Conservation (phyloP, 1,139 yeast genomes). For the Yamadazyma epiphylla region DNA sequence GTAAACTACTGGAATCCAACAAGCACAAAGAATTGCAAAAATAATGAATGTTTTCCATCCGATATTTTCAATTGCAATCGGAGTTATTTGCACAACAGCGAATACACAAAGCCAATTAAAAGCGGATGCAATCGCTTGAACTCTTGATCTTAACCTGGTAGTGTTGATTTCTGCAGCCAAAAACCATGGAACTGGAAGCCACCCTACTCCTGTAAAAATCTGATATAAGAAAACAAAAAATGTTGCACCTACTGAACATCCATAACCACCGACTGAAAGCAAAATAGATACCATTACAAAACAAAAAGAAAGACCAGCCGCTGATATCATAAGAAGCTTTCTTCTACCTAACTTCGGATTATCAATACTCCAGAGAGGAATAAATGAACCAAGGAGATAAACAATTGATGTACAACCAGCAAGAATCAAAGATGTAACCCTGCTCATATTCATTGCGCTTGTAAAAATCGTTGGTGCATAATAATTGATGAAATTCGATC, state of each 20-base stretch:
- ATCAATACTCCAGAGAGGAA: constrained; percentile 44
- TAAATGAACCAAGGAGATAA: constrained; percentile 34
- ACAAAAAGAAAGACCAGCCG: constrained; percentile 38
- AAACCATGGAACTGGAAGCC: constrained; percentile 33
- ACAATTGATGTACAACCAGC: constrained; percentile 30
- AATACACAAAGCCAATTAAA: constrained; percentile 32
- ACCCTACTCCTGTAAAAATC: constrained; percentile 23
- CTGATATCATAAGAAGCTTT: constrained; percentile 45
- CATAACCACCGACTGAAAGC: constrained; percentile 14
- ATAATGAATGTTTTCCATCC: constrained; percentile 27
- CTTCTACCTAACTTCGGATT: constrained; percentile 52
- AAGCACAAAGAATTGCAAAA: constrained; percentile 33
- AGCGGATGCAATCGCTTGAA: constrained; percentile 28
- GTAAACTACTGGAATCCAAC: constrained; percentile 50
- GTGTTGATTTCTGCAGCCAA: constrained; percentile 31
- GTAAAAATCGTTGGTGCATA: constrained; percentile 42
- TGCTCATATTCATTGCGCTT: constrained; percentile 31
- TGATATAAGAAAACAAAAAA: constrained; percentile 31
- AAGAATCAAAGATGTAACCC: constrained; percentile 27
- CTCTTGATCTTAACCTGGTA: constrained; percentile 27
- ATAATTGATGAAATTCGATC: constrained; percentile 28
- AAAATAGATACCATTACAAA: constrained; percentile 24
- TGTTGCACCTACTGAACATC: constrained; percentile 19
- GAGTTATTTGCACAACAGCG: constrained; percentile 39
- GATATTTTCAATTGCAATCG: constrained; percentile 25